Evolutionary conservation across 78 protist genomes (phyloP).

Genomic region (Mastigamoeba balamuthi): DNA sequence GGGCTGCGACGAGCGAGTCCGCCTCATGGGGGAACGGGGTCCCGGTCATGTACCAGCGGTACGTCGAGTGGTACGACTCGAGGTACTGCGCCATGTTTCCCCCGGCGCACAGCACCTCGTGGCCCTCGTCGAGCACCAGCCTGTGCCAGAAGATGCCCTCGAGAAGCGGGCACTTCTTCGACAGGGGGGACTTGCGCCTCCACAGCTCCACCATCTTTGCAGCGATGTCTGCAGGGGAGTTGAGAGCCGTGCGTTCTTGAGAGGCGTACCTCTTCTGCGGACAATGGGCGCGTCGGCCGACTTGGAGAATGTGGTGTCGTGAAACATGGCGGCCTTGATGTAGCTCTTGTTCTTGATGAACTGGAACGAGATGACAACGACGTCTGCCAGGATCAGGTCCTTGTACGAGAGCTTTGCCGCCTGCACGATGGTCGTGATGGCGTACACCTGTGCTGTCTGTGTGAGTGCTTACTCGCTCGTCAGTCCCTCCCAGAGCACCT

Average conservation of each 20-base stretch:
- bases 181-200: background rate
- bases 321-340: background rate
- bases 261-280: background rate
- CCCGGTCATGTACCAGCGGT: background rate
- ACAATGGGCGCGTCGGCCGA: background rate
- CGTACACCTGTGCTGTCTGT: background rate
- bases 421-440: background rate
- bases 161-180: background rate
- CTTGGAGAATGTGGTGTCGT: too few species aligned
- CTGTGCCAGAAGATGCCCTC: background rate
- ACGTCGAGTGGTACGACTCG: background rate
- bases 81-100: background rate
- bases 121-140: background rate
- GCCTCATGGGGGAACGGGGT: background rate
- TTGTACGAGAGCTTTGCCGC: background rate
- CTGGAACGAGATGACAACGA: background rate
- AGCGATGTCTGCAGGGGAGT: background rate
- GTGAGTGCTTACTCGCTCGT: background rate
- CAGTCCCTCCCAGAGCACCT: background rate
- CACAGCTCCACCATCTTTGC: background rate
- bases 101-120: constrained; percentile 3
- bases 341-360: constrained; percentile 2
- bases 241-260: background rate
- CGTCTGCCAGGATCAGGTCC: background rate
- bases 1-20: background rate